A percentile compares a stretch with the other conserved stretches of the same genome.
phyloP scores from a whole-genome alignment of 768 basidiomycete genomes.

The Austroboletus eburneus region DNA sequence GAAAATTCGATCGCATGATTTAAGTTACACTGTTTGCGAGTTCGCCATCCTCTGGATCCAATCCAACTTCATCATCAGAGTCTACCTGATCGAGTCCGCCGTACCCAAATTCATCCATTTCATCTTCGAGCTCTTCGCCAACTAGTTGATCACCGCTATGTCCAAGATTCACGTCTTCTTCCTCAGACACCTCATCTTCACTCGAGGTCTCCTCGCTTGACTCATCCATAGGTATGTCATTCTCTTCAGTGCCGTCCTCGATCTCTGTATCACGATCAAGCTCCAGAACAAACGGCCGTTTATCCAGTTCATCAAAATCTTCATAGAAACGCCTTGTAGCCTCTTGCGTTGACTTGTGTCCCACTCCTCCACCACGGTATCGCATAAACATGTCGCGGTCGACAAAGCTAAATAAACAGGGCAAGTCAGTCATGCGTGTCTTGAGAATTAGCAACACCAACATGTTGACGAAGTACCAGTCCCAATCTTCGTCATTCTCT shows the following conservation, averaged over 20 bases:
- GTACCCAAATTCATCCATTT: not conserved
- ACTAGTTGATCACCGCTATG: not conserved
- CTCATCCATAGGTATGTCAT: too few relatives aligned
- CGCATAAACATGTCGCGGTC: not conserved
- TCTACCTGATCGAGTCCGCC: not conserved
- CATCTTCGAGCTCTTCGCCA: not conserved
- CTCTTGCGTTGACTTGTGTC: not conserved
- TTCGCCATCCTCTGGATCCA: too few relatives aligned
- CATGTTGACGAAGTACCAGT: conserved; percentile 34
- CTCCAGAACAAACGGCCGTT: not conserved
- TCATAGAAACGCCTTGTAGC: not conserved
- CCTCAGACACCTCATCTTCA: too few relatives aligned
- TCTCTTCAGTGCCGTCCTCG: not conserved
- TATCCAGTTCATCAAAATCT: not conserved
- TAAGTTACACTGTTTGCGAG: too few relatives aligned
- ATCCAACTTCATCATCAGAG: not conserved
- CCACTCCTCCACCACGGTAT: not conserved
- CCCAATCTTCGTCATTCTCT: conserved; percentile 28
- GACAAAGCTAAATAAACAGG: not conserved
- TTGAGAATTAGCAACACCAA: conserved; percentile 10
- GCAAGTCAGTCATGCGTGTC: not conserved
- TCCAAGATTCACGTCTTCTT: too few relatives aligned
- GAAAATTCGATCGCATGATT: too few relatives aligned
- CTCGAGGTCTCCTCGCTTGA: too few relatives aligned
- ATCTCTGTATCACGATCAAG: not conserved